phyloP scores from a whole-genome alignment of 208 protist species.

The Leishmania mexicana region DNA sequence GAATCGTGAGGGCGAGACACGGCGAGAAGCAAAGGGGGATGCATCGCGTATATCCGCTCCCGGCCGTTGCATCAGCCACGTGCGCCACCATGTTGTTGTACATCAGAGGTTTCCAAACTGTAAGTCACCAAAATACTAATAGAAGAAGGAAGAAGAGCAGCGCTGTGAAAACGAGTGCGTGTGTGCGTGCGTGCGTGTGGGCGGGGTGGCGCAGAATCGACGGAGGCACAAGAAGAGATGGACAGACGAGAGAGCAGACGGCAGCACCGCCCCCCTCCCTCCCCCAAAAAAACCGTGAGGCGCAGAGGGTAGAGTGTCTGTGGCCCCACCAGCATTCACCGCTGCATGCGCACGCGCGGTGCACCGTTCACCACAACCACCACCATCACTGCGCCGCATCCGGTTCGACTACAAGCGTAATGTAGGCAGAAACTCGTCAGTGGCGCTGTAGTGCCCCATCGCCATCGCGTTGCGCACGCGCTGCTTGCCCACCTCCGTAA shows the following conservation, averaged over 20 bases:
- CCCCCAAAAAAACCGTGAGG: neutral
- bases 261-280: neutral
- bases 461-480: slow-evolving; percentile 23
- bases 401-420: slow-evolving; percentile 1
- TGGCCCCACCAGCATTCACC: neutral
- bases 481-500: slow-evolving; percentile 29
- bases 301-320: neutral
- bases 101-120: neutral
- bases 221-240: neutral
- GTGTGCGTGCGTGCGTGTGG: too few species aligned
- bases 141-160: slow-evolving; percentile 8
- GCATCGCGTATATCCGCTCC: neutral
- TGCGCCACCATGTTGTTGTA: neutral
- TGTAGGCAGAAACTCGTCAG: slow-evolving; percentile 10
- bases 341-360: neutral
- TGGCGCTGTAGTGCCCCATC: slow-evolving; percentile 19
- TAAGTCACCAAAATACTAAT: neutral
- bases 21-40: neutral
- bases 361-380: neutral
- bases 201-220: neutral
- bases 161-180: neutral
- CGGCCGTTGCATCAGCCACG: neutral
- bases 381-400: neutral
- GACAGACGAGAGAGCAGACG: neutral
- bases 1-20: neutral